Evolutionary conservation across 202 grass and related monocot genomes (phyloP).

Genomic region (Panicum virgatum): DNA sequence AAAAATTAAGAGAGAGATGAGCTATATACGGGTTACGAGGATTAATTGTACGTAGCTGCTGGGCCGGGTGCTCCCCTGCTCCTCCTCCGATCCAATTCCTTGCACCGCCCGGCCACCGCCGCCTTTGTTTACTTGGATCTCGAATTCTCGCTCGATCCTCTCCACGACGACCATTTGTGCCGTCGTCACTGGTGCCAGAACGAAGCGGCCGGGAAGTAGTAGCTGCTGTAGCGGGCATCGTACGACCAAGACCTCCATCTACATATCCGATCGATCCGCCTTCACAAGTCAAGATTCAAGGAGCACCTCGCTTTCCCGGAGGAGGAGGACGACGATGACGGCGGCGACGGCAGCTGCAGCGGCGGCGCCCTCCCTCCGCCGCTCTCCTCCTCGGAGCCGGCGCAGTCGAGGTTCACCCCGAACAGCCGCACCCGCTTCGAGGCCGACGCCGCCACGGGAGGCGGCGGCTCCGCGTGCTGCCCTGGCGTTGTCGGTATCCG

Average conservation of each 20-base stretch:
- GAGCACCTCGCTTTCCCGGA: slow-evolving; percentile 77
- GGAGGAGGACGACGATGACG: slow-evolving; percentile 43
- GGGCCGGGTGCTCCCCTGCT: background rate
- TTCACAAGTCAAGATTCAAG: slow-evolving; percentile 83
- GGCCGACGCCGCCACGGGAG: slow-evolving; percentile 27
- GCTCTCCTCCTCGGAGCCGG: slow-evolving; percentile 29
- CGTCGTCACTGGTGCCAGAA: too few species aligned
- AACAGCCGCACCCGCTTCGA: slow-evolving; percentile 88
- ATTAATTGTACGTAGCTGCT: background rate
- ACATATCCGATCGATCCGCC: too few species aligned
- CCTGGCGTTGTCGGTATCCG: background rate
- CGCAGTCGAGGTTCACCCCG: slow-evolving; percentile 88
- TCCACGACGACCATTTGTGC: slow-evolving; percentile 31
- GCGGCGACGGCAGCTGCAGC: slow-evolving; percentile 34
- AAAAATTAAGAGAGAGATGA: slow-evolving; percentile 43
- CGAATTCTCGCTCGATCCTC: too few species aligned
- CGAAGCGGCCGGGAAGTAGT: background rate
- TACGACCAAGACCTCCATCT: background rate
- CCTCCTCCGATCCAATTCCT: background rate
- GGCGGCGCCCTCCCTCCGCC: slow-evolving; percentile 19
- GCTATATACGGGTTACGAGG: slow-evolving; percentile 46
- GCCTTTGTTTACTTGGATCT: slow-evolving; percentile 33
- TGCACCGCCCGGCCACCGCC: background rate
- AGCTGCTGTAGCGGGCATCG: slow-evolving; percentile 25
- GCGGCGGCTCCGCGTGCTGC: slow-evolving; percentile 48